Conservation (phyloP, 2,329 filamentous ascomycete species). For the Penicillium fuscoglaucum region DNA sequence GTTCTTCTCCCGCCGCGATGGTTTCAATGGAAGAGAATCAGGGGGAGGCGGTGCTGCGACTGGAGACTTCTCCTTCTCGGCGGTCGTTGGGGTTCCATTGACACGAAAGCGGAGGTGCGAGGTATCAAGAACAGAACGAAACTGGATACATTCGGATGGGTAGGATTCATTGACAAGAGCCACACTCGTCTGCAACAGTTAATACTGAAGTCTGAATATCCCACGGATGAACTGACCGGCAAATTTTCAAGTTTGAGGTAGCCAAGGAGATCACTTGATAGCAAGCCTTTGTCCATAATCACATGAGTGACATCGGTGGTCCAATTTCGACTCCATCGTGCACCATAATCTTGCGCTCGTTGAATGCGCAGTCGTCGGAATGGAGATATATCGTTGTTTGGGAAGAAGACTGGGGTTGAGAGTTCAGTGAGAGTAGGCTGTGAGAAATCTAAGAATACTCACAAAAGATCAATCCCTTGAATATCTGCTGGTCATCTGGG, state of each 20-base stretch:
- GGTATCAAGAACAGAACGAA: conserved; percentile 59
- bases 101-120: conserved; percentile 54
- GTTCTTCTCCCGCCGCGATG: conserved; percentile 18
- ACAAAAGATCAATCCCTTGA: conserved; percentile 63
- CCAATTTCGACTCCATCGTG: conserved; percentile 64
- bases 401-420: conserved; percentile 63
- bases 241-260: conserved; percentile 53
- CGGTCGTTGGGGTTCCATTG: conserved; percentile 21
- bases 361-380: conserved; percentile 69
- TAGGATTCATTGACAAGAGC: conserved; percentile 69
- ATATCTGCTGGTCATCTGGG: conserved; percentile 58
- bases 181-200: conserved; percentile 29
- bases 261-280: conserved; percentile 62
- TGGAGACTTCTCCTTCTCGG: conserved; percentile 14
- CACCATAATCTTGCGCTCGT: conserved; percentile 74
- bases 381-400: conserved; percentile 71
- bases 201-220: conserved; percentile 10
- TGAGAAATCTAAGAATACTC: conserved; percentile 17
- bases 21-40: conserved; percentile 34
- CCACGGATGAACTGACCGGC: conserved; percentile 44
- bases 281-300: conserved; percentile 70
- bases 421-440: conserved; percentile 7
- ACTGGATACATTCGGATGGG: conserved; percentile 66
- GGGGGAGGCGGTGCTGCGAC: conserved; percentile 6
- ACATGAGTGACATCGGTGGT: conserved; percentile 67